Base-by-base conservation (phyloP, 2,329 filamentous ascomycete species). In the Emmonsiellopsis sp. region DNA sequence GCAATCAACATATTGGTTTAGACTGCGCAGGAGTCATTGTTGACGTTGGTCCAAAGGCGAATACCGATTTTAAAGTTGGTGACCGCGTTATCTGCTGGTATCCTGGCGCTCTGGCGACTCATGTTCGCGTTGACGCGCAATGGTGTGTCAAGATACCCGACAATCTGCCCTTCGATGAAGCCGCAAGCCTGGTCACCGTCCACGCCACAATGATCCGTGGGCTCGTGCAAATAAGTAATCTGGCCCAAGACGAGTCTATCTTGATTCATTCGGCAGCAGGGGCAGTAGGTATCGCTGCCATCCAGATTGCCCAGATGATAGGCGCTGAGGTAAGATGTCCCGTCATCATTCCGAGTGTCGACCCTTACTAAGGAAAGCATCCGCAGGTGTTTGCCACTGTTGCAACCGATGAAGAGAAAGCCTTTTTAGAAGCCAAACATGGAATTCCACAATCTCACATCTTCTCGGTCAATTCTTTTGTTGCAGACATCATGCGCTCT, bases 21-120 rank as follows among this genome's bases (percentile, higher is more conserved):
- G 72, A 76, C 49, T 71, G 68, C 3, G 64, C 72, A 1, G 73
- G 73, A 3, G 57, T 70, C 6, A 64, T 75, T 8, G 58, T 60
- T 0, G 57, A 63, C 13, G 64, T 68, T 17, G 66, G 65, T 0
- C 56, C 63, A 1, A 59, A 64, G 14, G 60, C 63, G n/a, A 54
- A 57, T 27, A 53, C 61, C 50, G 72, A 27, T 27, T 27, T 72
- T 63, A 62, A 68, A 36, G 43, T 61, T 10, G 74, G 74, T 5
- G 72, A 74, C 53, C 67, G 71, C 48, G 63, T 74, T 36, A 51
- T 55, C 6, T 45, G 55, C 42, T 51, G 52, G 11, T 48, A 56
- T 7, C 44, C 51, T 31, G 32, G 42, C 2, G 48, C 9, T 39
- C 39, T 58, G 13, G 47, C 51, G 32, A 60, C 56, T 42, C 43